These are phyloP conservation scores for Fusarium pininemorale DNA, from an alignment of 2,329 filamentous ascomycete species.

Conservation along the genomic window DNA sequence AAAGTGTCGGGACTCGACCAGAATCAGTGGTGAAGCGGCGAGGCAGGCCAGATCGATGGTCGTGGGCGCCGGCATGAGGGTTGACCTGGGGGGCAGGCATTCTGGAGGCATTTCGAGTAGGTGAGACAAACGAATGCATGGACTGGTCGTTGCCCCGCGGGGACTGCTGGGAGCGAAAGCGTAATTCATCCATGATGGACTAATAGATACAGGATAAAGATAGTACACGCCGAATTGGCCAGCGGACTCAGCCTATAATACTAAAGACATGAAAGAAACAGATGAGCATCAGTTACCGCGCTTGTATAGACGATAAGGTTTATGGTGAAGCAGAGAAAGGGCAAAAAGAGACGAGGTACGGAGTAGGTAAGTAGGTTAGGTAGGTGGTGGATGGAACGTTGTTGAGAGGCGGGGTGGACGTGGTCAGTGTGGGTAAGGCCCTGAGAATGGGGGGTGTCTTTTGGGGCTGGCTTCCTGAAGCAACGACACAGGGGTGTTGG, in stretches of 20 bases:
- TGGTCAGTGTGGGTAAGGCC: constrained; percentile 43
- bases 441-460: constrained; percentile 30
- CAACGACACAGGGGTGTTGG: constrained; percentile 26
- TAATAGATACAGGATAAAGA: constrained; percentile 54
- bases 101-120: constrained; percentile 74
- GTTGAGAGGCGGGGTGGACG: constrained; percentile 46
- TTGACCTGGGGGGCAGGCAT: constrained; percentile 63
- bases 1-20: constrained; percentile 80
- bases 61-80: constrained; percentile 58
- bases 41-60: constrained; percentile 81
- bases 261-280: constrained; percentile 51
- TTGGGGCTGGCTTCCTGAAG: constrained; percentile 34
- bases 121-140: constrained; percentile 78
- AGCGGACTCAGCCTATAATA: constrained; percentile 44
- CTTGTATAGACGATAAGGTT: constrained; percentile 17
- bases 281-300: constrained; percentile 43
- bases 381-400: constrained; percentile 43
- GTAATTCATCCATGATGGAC: constrained; percentile 75
- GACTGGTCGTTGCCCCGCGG: constrained; percentile 75
- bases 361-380: constrained; percentile 28
- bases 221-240: constrained; percentile 53
- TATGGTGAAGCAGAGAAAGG: constrained; percentile 34
- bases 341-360: constrained; percentile 36
- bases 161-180: constrained; percentile 80
- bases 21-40: constrained; percentile 95